Evolutionary conservation across 306 rosid genomes (phyloP).

Genomic region (Prunus kanzakura): DNA sequence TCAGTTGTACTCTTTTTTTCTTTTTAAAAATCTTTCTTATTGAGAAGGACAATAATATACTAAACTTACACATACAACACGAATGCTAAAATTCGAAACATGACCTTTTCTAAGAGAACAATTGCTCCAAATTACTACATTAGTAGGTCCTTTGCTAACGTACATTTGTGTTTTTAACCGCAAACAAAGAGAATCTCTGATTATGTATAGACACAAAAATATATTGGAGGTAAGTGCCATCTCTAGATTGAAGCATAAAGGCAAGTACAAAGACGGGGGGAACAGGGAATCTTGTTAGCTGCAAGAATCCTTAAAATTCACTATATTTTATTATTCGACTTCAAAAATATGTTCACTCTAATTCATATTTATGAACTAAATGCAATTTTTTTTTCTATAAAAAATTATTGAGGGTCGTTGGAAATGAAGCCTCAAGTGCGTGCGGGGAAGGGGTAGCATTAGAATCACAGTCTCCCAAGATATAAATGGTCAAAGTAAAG

Average conservation of each 20-base stretch:
- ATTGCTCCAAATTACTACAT: no score
- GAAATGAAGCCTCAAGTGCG: conserved; percentile 13
- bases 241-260: neutral
- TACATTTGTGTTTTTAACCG: no score
- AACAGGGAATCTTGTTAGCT: conserved; percentile 62
- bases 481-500: conserved; percentile 44
- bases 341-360: conserved; percentile 3
- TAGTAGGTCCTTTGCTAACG: no score
- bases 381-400: no score
- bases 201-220: neutral
- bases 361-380: no score
- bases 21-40: no score
- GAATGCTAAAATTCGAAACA: accelerated
- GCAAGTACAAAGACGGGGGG: conserved; percentile 30
- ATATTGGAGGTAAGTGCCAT: neutral
- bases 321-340: neutral
- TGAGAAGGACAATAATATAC: no score
- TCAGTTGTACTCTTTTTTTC: no score
- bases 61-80: no score
- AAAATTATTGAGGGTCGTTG: neutral
- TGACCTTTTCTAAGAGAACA: accelerated
- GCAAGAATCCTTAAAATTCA: conserved; percentile 36
- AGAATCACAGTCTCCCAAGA: conserved; percentile 21
- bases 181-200: neutral
- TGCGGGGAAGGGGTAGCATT: conserved; percentile 8